These are phyloP conservation scores for Aurantiochytrium sp. DNA, from an alignment of 108 stramenopile species.

Conservation along the genomic window DNA sequence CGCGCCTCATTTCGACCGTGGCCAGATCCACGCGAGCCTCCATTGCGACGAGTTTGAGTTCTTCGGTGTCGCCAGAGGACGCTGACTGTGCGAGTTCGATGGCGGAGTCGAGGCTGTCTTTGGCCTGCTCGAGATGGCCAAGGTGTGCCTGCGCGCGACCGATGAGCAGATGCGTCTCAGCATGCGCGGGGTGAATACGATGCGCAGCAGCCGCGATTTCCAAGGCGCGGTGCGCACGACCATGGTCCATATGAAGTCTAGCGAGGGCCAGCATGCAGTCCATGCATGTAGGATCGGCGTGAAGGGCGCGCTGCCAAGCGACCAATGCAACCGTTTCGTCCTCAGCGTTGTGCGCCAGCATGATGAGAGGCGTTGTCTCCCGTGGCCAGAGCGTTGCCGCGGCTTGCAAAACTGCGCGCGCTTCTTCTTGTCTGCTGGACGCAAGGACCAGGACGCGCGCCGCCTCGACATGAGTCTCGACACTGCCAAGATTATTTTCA, in stretches of 20 bases:
- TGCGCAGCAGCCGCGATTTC: not conserved
- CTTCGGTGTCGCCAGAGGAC: not conserved
- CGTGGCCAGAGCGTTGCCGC: not conserved
- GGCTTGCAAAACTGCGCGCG: not conserved
- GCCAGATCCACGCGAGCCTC: not conserved
- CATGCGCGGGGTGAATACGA: not conserved
- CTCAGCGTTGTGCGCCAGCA: not conserved
- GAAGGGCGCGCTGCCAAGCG: not conserved
- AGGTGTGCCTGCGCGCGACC: not conserved
- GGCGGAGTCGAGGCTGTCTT: not conserved
- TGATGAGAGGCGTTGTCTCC: not conserved
- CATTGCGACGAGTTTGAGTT: not conserved
- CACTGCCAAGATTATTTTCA: not conserved
- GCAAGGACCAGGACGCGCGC: not conserved
- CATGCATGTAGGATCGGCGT: not conserved
- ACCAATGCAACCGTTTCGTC: not conserved
- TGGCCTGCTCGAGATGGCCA: not conserved
- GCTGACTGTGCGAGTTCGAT: not conserved
- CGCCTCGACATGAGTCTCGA: not conserved
- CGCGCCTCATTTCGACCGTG: not conserved
- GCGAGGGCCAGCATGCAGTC: not conserved
- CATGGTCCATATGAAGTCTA: not conserved
- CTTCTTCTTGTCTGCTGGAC: not conserved
- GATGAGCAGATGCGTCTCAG: not conserved
- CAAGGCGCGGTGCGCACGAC: not conserved